phyloP scores from a whole-genome alignment of 345 rosid species.

The Aquilaria sinensis region DNA sequence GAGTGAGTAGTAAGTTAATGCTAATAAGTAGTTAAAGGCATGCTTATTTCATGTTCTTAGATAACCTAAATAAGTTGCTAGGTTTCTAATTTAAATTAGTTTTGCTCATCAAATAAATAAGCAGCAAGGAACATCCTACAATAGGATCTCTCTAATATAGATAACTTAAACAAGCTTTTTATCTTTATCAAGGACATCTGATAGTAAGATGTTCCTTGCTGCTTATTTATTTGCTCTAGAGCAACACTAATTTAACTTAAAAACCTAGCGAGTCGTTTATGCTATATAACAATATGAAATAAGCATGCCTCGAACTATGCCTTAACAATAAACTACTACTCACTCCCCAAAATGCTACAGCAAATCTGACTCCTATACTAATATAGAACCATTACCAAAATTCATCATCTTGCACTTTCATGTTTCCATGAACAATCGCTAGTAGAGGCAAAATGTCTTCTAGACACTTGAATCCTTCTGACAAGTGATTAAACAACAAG shows the following conservation, averaged over 20 bases:
- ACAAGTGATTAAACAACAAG: conserved; percentile 16
- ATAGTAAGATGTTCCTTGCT: too few species aligned
- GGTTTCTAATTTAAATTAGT: too few species aligned
- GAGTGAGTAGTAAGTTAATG: conserved; percentile 4
- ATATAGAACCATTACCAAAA: not conserved
- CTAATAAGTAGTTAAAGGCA: not conserved
- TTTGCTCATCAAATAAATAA: too few species aligned
- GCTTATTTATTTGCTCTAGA: too few species aligned
- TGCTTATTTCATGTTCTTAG: not conserved
- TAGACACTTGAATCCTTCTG: conserved; percentile 1
- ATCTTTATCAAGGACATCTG: too few species aligned
- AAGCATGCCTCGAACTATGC: not conserved
- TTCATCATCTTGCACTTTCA: not conserved
- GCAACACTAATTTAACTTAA: too few species aligned
- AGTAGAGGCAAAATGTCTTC: conserved; percentile 1
- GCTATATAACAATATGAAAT: too few species aligned
- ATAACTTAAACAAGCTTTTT: too few species aligned
- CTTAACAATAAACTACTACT: not conserved
- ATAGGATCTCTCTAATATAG: too few species aligned
- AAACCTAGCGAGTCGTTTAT: not conserved
- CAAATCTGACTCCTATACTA: not conserved
- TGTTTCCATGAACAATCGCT: not conserved
- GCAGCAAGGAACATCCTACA: too few species aligned
- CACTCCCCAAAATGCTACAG: conserved; percentile 3
- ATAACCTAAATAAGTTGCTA: not conserved